A percentile compares a stretch with the other conserved stretches of the same genome.
These are phyloP conservation scores for Flaveria ramosissima DNA, from an alignment of 129 eudicot genomes.

Conservation along the genomic window DNA sequence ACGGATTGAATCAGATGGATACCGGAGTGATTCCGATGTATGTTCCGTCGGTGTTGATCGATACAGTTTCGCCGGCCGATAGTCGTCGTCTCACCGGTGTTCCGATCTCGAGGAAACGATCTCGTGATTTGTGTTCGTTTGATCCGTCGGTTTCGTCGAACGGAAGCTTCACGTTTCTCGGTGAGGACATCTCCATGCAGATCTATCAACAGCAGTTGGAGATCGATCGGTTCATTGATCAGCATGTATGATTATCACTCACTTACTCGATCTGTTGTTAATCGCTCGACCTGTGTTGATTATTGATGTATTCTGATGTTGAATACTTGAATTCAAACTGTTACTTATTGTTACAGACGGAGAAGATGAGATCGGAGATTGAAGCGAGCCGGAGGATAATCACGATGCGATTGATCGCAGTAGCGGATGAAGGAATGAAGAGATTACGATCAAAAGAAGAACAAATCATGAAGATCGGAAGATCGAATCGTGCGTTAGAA, in stretches of 20 bases:
- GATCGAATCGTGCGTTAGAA: conserved; percentile 56
- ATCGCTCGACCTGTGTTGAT: background rate
- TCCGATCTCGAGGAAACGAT: conserved; percentile 61
- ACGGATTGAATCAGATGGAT: conserved; percentile 43
- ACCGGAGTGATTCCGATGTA: conserved; percentile 47
- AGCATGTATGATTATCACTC: conserved; percentile 30
- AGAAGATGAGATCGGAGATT: conserved; percentile 57
- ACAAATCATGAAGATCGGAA: conserved; percentile 59
- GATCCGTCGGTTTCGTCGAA: conserved; percentile 26
- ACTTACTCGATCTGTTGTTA: background rate
- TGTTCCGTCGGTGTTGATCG: conserved; percentile 36
- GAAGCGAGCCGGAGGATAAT: conserved; percentile 54
- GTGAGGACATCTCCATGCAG: conserved; percentile 62
- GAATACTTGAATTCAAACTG: background rate
- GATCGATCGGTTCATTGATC: conserved; percentile 52
- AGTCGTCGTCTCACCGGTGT: conserved; percentile 27
- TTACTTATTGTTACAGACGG: conserved; percentile 46
- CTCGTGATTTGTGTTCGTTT: conserved; percentile 39
- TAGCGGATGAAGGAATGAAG: conserved; percentile 49
- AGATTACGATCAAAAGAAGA: conserved; percentile 59
- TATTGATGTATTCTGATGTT: background rate
- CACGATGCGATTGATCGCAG: conserved; percentile 53
- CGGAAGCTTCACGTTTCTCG: conserved; percentile 58
- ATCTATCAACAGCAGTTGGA: conserved; percentile 65
- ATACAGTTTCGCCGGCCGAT: conserved; percentile 34